These are phyloP conservation scores for Geotrichum australiense DNA, from an alignment of 1,139 yeast genomes.

Conservation along the genomic window DNA sequence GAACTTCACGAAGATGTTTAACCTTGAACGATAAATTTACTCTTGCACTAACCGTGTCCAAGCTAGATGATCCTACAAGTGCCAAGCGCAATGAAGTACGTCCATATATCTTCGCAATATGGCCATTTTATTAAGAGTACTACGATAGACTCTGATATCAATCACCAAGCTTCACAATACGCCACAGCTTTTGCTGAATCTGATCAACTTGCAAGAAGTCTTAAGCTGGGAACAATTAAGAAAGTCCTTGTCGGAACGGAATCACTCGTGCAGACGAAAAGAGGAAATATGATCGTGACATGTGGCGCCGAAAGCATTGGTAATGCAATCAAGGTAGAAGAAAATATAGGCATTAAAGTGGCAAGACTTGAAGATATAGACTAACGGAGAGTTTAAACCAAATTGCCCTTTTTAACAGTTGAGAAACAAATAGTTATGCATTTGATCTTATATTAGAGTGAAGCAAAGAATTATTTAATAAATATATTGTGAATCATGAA, in stretches of 20 bases:
- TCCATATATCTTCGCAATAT: slow-evolving; percentile 6
- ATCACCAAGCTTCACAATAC: slow-evolving; percentile 18
- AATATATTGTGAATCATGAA: neutral
- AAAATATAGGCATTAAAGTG: too few species aligned
- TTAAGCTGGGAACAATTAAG: slow-evolving; percentile 29
- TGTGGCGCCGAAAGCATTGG: slow-evolving; percentile 9
- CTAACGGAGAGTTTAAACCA: too few species aligned
- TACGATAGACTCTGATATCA: slow-evolving; percentile 16
- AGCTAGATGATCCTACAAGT: too few species aligned
- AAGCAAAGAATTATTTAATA: slow-evolving; percentile 1
- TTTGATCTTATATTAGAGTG: neutral
- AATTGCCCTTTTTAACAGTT: neutral
- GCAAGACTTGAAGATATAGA: too few species aligned
- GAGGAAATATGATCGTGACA: neutral
- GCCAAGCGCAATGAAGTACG: too few species aligned
- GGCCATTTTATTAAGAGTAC: too few species aligned
- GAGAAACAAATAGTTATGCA: neutral
- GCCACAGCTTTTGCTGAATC: slow-evolving; percentile 25
- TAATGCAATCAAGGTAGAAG: neutral
- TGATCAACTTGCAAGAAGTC: slow-evolving; percentile 26
- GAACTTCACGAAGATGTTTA: too few species aligned
- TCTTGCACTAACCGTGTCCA: too few species aligned
- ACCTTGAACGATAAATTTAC: too few species aligned
- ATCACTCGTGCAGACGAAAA: slow-evolving; percentile 21
- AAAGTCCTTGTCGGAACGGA: slow-evolving; percentile 23